Percentiles rank a stretch among this genome's conserved stretches.
phyloP scores from a whole-genome alignment of 2,329 filamentous ascomycete genomes.

The Hypoxylon sp. region DNA sequence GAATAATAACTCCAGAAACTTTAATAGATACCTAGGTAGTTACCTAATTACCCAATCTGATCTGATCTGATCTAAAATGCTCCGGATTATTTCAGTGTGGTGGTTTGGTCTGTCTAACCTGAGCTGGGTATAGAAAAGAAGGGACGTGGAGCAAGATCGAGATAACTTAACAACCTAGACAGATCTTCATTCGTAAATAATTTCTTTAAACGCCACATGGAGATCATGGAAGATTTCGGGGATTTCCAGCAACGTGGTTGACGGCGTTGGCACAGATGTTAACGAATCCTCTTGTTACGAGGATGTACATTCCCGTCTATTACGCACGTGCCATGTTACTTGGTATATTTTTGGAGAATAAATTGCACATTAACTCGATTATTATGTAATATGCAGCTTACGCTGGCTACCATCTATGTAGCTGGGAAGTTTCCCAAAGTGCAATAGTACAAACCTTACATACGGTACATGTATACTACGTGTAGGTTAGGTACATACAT shows the following conservation, averaged over 20 bases:
- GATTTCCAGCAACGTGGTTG: conserved; percentile 16
- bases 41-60: conserved; percentile 1
- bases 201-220: conserved; percentile 14
- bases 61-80: conserved; percentile 12
- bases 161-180: background rate
- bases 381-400: conserved; percentile 17
- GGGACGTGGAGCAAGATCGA: background rate
- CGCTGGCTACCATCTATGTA: too few species aligned
- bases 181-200: background rate
- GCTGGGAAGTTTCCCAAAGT: background rate
- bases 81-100: background rate
- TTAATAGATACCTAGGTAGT: conserved; percentile 15
- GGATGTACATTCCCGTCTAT: background rate
- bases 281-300: conserved; percentile 8
- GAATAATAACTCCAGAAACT: background rate
- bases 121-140: background rate
- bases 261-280: conserved; percentile 15
- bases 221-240: background rate
- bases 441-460: background rate
- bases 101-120: background rate
- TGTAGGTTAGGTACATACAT: too few species aligned
- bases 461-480: too few species aligned
- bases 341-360: conserved; percentile 13
- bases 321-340: conserved; percentile 27
- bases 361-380: background rate